Base-by-base conservation (phyloP, 2,329 filamentous ascomycete genomes). In the Penicillium sp. region DNA sequence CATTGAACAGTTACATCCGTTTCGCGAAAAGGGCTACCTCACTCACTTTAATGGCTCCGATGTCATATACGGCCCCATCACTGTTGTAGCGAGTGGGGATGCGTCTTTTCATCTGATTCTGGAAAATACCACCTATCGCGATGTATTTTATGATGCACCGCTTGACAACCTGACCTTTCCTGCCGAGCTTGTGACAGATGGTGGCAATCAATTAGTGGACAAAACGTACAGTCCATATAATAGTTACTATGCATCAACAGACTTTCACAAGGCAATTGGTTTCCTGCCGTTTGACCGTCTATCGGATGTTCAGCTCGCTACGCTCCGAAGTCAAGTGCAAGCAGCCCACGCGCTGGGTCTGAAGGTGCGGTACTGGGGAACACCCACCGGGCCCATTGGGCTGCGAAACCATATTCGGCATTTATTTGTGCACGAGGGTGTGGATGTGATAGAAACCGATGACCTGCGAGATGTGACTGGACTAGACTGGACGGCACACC, bases 181-280 rank as follows among this genome's bases (percentile, higher is more conserved):
- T 3, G 13, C 40, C 5, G 45, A 38, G 14, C 18, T 38, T 13
- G 16, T 23, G 11, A 13, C 23, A n/a, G 11, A 29, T 13, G 2
- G 13, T 14, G n/a, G 35, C 26, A 42, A 32, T 13, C 27, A 5
- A 1, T 1, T 4, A 13, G 7, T 19, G 39, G 30, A 29, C 2
- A 46, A 44, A 0, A n/a, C 36, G 1, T 87, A 80, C 70, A 77
- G 78, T 63, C 53, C 63, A 1, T 71, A 73, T 16, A 90, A 88
- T 67, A 87, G 84, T 3, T 86, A 84, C 71, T 90, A 89, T 68
- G 84, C 86, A 16, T 86, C 82, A 44, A 78, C 80, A 3, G 79
- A 81, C 14, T 86, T 89, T 64, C 71, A 69, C 16, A 64, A 69
- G 3, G 68, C 79, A 1, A 76, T 90, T 13, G 87, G 84, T 2